A percentile compares a stretch with the other conserved stretches of the same genome.
These are phyloP conservation scores for Pythium rhizo-oryzae DNA, from an alignment of 352 stramenopile species.

Conservation along the genomic window DNA sequence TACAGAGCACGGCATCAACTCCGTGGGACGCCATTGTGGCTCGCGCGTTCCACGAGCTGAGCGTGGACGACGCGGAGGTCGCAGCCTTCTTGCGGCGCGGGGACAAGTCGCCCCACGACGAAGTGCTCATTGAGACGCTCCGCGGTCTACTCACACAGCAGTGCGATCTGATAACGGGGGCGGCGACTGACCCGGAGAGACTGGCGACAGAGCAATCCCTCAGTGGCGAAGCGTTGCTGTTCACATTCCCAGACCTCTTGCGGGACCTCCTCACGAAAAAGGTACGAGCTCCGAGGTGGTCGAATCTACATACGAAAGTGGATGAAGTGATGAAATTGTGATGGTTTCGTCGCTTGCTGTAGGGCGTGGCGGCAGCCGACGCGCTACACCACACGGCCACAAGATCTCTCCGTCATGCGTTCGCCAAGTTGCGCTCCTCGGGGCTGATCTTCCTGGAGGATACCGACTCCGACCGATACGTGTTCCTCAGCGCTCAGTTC, in stretches of 20 bases:
- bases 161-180: background rate
- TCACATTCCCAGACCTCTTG: slow-evolving; percentile 16
- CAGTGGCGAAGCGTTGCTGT: background rate
- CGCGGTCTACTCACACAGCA: slow-evolving; percentile 39
- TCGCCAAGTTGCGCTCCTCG: slow-evolving; percentile 42
- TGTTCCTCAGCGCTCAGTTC: slow-evolving; percentile 54
- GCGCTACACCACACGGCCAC: slow-evolving; percentile 17
- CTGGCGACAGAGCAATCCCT: background rate
- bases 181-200: background rate
- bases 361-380: slow-evolving; percentile 3
- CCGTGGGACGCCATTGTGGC: slow-evolving; percentile 44
- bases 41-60: slow-evolving; percentile 52
- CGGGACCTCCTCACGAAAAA: slow-evolving; percentile 11
- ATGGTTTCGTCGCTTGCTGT: background rate
- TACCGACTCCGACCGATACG: slow-evolving; percentile 46
- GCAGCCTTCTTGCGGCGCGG: slow-evolving; percentile 33
- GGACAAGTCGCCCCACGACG: slow-evolving; percentile 30
- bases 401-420: slow-evolving; percentile 44
- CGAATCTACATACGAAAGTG: too few relatives aligned
- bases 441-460: slow-evolving; percentile 70
- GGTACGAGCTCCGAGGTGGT: too few relatives aligned
- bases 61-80: slow-evolving; percentile 29
- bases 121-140: slow-evolving; percentile 41
- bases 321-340: background rate
- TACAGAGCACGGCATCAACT: too few relatives aligned